Evolutionary conservation across 257 asterid genomes (phyloP).

Genomic region (Lycium ferocissimum): DNA sequence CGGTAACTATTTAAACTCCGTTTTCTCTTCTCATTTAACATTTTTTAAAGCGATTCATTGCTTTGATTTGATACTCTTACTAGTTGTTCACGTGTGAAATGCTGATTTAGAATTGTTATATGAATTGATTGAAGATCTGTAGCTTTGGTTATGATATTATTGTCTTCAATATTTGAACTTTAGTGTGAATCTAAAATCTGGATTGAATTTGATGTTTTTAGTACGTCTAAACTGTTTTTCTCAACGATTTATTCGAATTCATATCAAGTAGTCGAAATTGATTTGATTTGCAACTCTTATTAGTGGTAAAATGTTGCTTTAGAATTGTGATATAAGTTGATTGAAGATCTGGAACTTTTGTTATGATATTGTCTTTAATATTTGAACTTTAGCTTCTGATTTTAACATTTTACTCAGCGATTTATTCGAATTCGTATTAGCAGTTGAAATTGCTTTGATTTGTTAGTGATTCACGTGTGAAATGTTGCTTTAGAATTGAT

Average conservation of each 20-base stretch:
- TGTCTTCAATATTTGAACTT: background rate
- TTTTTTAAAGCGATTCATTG: too few species aligned
- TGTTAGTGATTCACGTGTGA: constrained; percentile 47
- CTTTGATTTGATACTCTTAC: background rate
- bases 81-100: too few species aligned
- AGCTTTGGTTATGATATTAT: background rate
- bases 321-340: background rate
- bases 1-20: background rate
- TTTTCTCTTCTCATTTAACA: too few species aligned
- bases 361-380: background rate
- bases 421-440: background rate
- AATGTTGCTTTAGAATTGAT: background rate
- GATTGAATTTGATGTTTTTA: constrained; percentile 26
- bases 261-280: background rate
- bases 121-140: background rate
- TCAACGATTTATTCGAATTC: constrained; percentile 16
- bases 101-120: background rate
- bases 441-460: too few species aligned
- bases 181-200: background rate
- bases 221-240: background rate
- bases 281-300: constrained; percentile 44
- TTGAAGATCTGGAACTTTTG: background rate
- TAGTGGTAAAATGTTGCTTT: constrained; percentile 7
- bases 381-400: background rate
- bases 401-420: constrained; percentile 27